phyloP scores from a whole-genome alignment of 2,329 filamentous ascomycete species.

The Epicoccum nigrum region DNA sequence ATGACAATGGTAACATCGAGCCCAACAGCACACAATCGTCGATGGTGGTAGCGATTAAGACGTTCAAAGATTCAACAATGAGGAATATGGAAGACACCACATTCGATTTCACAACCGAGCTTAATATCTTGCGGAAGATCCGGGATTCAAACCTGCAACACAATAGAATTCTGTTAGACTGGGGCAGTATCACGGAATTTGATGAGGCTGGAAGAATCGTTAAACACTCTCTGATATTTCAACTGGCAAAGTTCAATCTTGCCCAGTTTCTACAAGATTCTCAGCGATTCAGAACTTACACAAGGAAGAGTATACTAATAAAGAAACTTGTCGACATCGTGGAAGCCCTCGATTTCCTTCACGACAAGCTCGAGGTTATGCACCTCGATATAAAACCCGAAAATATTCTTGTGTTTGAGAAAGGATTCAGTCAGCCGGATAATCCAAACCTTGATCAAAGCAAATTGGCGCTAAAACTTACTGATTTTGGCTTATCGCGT shows the following conservation, averaged over 20 bases:
- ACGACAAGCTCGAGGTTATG: neutral
- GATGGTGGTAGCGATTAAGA: neutral
- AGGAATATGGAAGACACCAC: neutral
- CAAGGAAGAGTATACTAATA: neutral
- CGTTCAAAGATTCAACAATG: neutral
- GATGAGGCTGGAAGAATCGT: neutral
- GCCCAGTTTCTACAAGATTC: neutral
- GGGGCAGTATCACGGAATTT: neutral
- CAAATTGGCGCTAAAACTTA: neutral
- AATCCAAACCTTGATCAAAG: neutral
- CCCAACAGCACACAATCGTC: neutral
- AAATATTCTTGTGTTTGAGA: constrained; percentile 8
- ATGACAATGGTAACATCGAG: neutral
- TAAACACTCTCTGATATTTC: constrained; percentile 1
- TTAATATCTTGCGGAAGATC: neutral
- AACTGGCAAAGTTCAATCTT: constrained; percentile 4
- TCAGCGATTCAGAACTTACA: neutral
- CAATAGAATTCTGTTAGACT: neutral
- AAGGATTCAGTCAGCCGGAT: neutral
- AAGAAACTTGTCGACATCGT: neutral
- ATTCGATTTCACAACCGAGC: neutral
- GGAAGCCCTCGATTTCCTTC: constrained; percentile 1
- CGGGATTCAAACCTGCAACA: neutral
- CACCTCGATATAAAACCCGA: constrained; percentile 9
- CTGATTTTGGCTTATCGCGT: constrained; percentile 1